These are phyloP conservation scores for Coemansia sp. DNA, from an alignment of 192 early-diverging fungal species.

Conservation along the genomic window DNA sequence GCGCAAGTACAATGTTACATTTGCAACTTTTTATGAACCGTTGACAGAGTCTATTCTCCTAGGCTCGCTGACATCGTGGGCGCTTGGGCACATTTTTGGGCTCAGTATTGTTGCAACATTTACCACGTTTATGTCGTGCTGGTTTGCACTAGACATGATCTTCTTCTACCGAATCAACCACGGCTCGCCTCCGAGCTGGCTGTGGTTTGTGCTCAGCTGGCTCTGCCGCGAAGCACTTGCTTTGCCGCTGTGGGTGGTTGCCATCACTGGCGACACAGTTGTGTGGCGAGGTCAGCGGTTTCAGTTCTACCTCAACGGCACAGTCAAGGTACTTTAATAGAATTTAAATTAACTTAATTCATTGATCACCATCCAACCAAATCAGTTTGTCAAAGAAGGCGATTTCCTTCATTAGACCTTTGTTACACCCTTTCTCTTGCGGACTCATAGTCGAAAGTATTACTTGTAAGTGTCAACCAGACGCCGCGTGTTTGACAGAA, in stretches of 20 bases:
- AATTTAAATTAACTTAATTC: background rate
- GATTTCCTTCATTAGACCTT: background rate
- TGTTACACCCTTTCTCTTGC: constrained; percentile 7
- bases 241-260: constrained; percentile 80
- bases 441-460: constrained; percentile 2
- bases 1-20: constrained; percentile 88
- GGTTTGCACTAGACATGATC: constrained; percentile 64
- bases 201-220: constrained; percentile 73
- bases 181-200: constrained; percentile 41
- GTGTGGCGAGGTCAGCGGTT: constrained; percentile 86
- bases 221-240: constrained; percentile 76
- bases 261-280: constrained; percentile 78
- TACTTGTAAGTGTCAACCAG: constrained; percentile 6
- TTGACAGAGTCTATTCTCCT: constrained; percentile 84
- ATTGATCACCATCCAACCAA: background rate
- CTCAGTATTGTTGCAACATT: constrained; percentile 50
- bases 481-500: background rate
- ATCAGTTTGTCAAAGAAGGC: background rate
- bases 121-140: constrained; percentile 55
- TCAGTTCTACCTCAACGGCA: constrained; percentile 61
- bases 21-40: constrained; percentile 90
- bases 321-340: constrained; percentile 49
- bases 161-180: constrained; percentile 53
- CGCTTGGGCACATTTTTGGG: constrained; percentile 59
- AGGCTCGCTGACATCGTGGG: constrained; percentile 71